Conservation (phyloP, 139 green algal genomes). For the Penium margaritaceum region DNA sequence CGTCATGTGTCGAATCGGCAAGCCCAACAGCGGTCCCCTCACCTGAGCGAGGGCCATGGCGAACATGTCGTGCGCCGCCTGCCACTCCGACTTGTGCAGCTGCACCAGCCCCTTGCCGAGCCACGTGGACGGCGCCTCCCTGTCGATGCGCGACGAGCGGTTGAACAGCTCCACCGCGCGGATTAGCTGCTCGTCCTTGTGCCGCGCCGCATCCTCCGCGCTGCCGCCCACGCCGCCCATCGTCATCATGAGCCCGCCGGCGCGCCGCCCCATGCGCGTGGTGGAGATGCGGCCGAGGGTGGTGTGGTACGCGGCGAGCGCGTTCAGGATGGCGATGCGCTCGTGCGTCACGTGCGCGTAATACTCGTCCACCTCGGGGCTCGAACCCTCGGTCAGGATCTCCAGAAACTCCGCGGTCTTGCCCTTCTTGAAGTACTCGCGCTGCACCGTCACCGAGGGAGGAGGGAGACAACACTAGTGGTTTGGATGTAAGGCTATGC, state of each 20-base stretch:
- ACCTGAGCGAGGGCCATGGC: slow-evolving; percentile 14
- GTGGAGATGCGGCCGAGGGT: slow-evolving; percentile 30
- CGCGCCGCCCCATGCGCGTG: too few relatives aligned
- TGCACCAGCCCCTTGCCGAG: slow-evolving; percentile 37
- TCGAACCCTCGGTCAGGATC: slow-evolving; percentile 33
- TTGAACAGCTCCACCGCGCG: slow-evolving; percentile 15
- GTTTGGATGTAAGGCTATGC: too few relatives aligned
- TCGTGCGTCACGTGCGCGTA: slow-evolving; percentile 49
- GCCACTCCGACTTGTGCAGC: slow-evolving; percentile 31
- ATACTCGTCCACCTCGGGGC: slow-evolving; percentile 42
- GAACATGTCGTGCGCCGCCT: slow-evolving; percentile 34
- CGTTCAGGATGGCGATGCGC: slow-evolving; percentile 68
- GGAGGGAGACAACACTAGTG: too few relatives aligned
- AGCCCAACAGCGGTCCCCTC: too few relatives aligned
- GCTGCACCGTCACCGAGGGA: slow-evolving; percentile 23
- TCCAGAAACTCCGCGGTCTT: slow-evolving; percentile 32
- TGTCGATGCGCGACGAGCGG: slow-evolving; percentile 20
- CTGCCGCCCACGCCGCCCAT: background rate
- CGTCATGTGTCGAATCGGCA: too few relatives aligned
- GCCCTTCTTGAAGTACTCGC: slow-evolving; percentile 45
- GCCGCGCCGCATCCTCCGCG: background rate
- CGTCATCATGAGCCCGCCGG: background rate
- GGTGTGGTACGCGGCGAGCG: slow-evolving; percentile 58
- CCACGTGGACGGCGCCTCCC: slow-evolving; percentile 8
- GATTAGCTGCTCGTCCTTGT: slow-evolving; percentile 17